A percentile compares a stretch with the other conserved stretches of the same genome.
phyloP scores from a whole-genome alignment of 140 eudicot species.

The Oenanthe javanica region DNA sequence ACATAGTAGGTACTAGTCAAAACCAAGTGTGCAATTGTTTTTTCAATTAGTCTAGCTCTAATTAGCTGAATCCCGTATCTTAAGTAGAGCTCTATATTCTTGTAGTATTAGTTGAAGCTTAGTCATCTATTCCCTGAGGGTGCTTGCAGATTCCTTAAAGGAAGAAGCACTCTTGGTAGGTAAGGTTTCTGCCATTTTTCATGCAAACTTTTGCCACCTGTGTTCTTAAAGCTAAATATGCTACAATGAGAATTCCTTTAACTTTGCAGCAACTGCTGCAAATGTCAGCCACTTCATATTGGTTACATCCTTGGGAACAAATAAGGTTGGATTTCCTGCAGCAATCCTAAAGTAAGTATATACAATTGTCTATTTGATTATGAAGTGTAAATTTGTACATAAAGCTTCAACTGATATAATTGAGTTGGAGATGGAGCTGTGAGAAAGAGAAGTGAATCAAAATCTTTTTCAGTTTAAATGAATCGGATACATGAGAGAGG shows the following conservation, averaged over 20 bases:
- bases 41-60: not conserved
- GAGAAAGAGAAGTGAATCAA: not conserved
- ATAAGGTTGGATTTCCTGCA: conserved; percentile 95
- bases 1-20: not conserved
- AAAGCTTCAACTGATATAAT: not conserved
- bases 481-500: not conserved
- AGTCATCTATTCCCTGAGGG: not conserved
- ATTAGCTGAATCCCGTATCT: not conserved
- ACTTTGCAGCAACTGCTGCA: conserved; percentile 69
- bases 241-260: conserved; percentile 6
- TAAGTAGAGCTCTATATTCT: not conserved
- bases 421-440: not conserved
- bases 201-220: not conserved
- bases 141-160: conserved; percentile 8
- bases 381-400: not conserved
- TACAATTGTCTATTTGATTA: not conserved
- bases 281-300: conserved; percentile 76
- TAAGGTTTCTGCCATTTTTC: not conserved
- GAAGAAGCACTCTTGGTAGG: not conserved
- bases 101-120: not conserved
- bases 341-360: conserved; percentile 80
- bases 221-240: not conserved
- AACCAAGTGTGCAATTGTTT: not conserved
- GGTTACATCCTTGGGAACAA: conserved; percentile 91
- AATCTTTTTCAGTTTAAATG: not conserved